These are phyloP conservation scores for Fraxinus sp. DNA, from an alignment of 305 asterid genomes.

Conservation along the genomic window DNA sequence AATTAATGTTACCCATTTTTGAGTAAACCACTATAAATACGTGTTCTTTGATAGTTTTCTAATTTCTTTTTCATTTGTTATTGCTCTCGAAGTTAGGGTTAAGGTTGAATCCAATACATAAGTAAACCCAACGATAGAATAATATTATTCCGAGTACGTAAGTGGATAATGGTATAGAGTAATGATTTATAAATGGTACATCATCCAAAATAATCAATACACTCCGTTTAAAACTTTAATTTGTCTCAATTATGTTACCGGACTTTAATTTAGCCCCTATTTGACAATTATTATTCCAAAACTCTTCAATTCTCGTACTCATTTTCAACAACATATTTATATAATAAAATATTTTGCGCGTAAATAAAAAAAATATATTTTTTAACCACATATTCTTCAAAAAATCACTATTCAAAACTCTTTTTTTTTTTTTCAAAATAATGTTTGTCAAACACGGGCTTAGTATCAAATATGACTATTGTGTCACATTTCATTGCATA, in stretches of 20 bases:
- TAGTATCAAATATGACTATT: neutral
- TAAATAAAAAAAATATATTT: no score
- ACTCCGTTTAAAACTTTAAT: neutral
- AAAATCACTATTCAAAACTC: neutral
- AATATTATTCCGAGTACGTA: neutral
- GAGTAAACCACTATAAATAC: neutral
- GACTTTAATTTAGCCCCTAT: neutral
- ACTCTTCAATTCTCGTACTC: neutral
- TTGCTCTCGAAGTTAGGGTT: neutral
- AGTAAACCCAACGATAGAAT: neutral
- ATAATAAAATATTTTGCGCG: no score
- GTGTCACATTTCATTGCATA: neutral
- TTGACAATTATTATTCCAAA: neutral
- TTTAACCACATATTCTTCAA: neutral
- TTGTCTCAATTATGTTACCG: neutral
- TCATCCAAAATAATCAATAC: neutral
- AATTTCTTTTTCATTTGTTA: neutral
- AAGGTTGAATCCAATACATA: neutral
- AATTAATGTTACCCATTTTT: no score
- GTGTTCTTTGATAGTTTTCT: neutral
- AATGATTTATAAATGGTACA: neutral
- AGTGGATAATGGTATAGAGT: neutral
- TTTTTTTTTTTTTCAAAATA: neutral
- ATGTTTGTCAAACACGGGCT: neutral
- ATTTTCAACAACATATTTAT: no score